A percentile compares a stretch with the other conserved stretches of the same genome.
These are phyloP conservation scores for Chrysosporium keratinophilum DNA, from an alignment of 2,329 filamentous ascomycete genomes.

Conservation along the genomic window DNA sequence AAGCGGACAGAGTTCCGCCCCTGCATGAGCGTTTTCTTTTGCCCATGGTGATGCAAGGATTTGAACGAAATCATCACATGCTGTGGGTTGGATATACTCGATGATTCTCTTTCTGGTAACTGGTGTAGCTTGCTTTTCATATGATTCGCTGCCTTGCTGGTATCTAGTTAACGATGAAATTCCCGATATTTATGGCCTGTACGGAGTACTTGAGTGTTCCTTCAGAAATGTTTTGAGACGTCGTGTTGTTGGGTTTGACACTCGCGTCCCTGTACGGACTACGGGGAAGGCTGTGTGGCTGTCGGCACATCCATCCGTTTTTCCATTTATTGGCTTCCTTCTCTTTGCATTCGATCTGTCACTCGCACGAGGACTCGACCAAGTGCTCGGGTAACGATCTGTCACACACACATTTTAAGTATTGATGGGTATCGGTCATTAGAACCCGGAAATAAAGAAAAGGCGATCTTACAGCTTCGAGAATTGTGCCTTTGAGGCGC, in stretches of 20 bases:
- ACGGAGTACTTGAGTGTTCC: background rate
- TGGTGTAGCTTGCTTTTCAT: background rate
- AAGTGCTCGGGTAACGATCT: background rate
- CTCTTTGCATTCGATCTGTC: no score
- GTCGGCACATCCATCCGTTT: background rate
- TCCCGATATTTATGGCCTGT: background rate
- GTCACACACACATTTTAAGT: background rate
- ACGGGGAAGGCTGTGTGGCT: no score
- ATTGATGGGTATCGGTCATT: no score
- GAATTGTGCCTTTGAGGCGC: no score
- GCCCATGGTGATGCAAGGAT: slow-evolving; percentile 7
- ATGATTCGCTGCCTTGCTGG: slow-evolving; percentile 5
- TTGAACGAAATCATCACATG: background rate
- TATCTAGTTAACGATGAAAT: background rate
- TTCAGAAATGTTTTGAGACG: background rate
- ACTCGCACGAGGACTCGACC: background rate
- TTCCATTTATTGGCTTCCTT: background rate
- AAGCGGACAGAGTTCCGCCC: slow-evolving; percentile 3
- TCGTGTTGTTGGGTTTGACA: no score
- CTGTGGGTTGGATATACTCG: background rate
- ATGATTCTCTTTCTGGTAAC: background rate
- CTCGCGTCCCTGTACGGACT: no score
- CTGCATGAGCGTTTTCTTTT: slow-evolving; percentile 7
- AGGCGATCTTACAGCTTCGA: no score
- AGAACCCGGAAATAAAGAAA: no score